A percentile compares a stretch with the other conserved stretches of the same genome.
phyloP scores from a whole-genome alignment of 257 asterid species.

The Oldenlandia corymbosa region DNA sequence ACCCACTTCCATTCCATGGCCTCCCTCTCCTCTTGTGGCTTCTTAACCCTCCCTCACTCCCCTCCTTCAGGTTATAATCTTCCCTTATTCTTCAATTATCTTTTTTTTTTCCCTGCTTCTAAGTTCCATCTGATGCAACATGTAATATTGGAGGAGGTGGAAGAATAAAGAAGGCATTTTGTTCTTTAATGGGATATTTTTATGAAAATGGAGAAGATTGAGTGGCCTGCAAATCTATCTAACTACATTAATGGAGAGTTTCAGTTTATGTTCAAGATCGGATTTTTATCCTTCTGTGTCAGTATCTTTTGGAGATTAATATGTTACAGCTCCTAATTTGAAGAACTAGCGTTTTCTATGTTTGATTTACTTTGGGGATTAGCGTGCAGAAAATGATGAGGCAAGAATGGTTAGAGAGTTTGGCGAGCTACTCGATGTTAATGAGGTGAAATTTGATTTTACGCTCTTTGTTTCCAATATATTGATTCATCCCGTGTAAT shows the following conservation, averaged over 20 bases:
- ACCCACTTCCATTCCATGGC: conserved; percentile 66
- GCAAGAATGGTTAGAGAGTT: conserved; percentile 60
- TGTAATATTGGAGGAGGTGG: background rate
- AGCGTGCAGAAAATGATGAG: conserved; percentile 71
- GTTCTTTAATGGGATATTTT: background rate
- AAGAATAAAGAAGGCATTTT: background rate
- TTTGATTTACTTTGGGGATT: conserved; percentile 31
- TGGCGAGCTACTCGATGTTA: conserved; percentile 65
- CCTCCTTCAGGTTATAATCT: conserved; percentile 73
- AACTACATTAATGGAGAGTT: background rate
- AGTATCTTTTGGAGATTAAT: background rate
- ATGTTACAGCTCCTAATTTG: background rate
- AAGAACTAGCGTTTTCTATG: background rate
- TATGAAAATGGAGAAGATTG: too few species aligned
- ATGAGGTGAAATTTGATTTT: conserved; percentile 40
- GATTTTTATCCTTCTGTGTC: background rate
- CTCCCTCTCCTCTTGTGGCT: conserved; percentile 64
- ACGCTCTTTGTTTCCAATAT: background rate
- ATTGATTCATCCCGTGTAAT: too few species aligned
- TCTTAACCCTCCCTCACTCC: conserved; percentile 62
- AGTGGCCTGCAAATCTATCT: background rate
- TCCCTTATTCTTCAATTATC: background rate
- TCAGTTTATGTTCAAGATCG: background rate
- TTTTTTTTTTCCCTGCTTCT: background rate
- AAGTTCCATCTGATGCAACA: background rate